Base-by-base conservation (phyloP, 2,329 filamentous ascomycete species). In the Penicillium sp. region DNA sequence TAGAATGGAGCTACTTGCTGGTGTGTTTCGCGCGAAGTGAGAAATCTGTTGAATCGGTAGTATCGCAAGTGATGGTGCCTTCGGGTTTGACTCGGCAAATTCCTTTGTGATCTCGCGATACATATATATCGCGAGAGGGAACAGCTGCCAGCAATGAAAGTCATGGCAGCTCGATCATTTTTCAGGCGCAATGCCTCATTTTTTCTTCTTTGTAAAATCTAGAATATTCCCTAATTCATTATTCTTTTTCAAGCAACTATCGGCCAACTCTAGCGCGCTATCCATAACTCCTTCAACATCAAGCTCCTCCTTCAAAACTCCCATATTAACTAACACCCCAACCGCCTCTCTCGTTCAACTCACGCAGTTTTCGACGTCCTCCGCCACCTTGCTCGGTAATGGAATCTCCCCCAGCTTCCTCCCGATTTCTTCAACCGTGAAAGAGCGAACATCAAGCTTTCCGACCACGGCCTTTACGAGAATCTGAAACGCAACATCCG, bases 381-480 rank as follows among this genome's bases (percentile, higher is more conserved):
- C 41, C 13, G 55, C 21, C 19, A 11, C 49, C 49, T 38, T 56
- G 5, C 23, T 49, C n/a, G 65, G 65, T 6, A 65, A 47, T 17
- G 31, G 15, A 30, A 65, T 53, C 8, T 57, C 13, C 41, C 46
- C 19, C 1, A 56, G 17, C n/a, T 4, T n/a, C 23, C 9, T 15
- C 2, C 13, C 35, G 7, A 31, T 5, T 0, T 29, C 46, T 30
- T 54, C 31, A 44, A 50, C 15, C 45, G 26, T 17, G 21, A n/a
- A 59, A 57, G n/a, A 64, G 29, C 41, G 13, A 17, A 5, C 7
- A 51, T n/a, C 50, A 21, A 55, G 23, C n/a, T 66, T 69, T 19
- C 61, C 64, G 13, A 67, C 62, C 51, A 64, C 41, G 44, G 65
- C 61, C 52, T 21, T 57, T 7, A 52, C 60, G 30, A 67, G 35